phyloP scores from a whole-genome alignment of 495 filamentous ascomycete genomes.

The Penicillium desertorum region DNA sequence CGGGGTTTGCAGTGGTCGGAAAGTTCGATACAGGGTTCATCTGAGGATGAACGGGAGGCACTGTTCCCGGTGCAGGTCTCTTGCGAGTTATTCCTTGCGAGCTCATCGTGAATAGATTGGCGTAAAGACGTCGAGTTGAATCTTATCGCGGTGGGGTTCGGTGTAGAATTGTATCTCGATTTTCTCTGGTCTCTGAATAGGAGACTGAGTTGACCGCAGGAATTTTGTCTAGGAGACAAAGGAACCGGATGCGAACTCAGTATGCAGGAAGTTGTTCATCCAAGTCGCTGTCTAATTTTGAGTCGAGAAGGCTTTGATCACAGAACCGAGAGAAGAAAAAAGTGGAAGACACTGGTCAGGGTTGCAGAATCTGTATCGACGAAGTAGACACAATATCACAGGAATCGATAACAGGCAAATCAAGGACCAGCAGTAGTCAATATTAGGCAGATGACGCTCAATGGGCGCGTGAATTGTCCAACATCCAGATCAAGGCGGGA shows the following conservation, averaged over 20 bases:
- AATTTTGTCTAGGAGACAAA: constrained; percentile 3
- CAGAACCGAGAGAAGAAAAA: constrained; percentile 17
- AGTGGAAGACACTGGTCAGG: constrained; percentile 6
- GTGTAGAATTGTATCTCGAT: background rate
- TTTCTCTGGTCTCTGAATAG: background rate
- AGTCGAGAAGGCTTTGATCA: constrained; percentile 20
- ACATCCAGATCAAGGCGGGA: constrained; percentile 10
- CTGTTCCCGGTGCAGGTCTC: constrained; percentile 69
- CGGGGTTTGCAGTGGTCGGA: constrained; percentile 27
- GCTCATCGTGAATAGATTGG: constrained; percentile 32
- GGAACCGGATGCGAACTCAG: background rate
- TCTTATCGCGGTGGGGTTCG: constrained; percentile 15
- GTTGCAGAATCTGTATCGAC: background rate
- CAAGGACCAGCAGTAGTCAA: constrained; percentile 7
- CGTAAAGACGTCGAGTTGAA: constrained; percentile 4
- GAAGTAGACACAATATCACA: background rate
- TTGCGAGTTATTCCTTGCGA: constrained; percentile 58
- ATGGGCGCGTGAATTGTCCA: constrained; percentile 15
- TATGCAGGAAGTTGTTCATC: constrained; percentile 11
- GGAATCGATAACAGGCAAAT: constrained; percentile 1
- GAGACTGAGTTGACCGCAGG: background rate
- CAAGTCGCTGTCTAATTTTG: constrained; percentile 11
- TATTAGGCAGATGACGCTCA: constrained; percentile 6
- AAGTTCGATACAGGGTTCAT: constrained; percentile 37
- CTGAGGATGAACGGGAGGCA: constrained; percentile 55